phyloP scores from a whole-genome alignment of 768 basidiomycete species.

The Clathrus columnatus region DNA sequence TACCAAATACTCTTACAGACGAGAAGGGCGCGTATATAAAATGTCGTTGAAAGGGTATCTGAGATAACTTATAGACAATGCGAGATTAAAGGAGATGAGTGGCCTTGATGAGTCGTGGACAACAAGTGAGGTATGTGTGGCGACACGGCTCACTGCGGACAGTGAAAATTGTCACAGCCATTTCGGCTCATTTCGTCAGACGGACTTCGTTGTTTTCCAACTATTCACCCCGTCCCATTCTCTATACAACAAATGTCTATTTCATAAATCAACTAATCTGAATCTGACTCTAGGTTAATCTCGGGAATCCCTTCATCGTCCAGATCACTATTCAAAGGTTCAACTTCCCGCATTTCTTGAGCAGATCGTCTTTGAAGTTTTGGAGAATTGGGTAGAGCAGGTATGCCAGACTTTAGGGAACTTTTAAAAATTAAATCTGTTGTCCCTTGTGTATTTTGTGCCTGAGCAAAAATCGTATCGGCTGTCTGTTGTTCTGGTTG shows the following conservation, averaged over 20 bases:
- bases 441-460: neutral
- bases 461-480: neutral
- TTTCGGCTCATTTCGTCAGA: too few species aligned
- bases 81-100: too few species aligned
- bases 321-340: slow-evolving; percentile 35
- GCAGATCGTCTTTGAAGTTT: neutral
- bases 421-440: slow-evolving; percentile 8
- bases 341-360: slow-evolving; percentile 17
- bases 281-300: slow-evolving; percentile 75
- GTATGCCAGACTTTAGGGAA: neutral
- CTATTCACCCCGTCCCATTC: too few species aligned
- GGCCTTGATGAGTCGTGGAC: too few species aligned
- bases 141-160: too few species aligned
- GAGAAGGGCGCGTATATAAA: too few species aligned
- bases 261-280: slow-evolving; percentile 34
- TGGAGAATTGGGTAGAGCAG: neutral
- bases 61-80: too few species aligned
- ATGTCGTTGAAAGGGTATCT: too few species aligned
- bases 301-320: slow-evolving; percentile 68
- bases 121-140: too few species aligned
- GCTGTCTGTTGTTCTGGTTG: neutral
- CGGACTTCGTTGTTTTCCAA: too few species aligned
- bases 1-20: too few species aligned
- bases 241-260: neutral
- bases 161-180: too few species aligned